These are phyloP conservation scores for Chiua sp. DNA, from an alignment of 1,284 basidiomycete genomes.

Conservation along the genomic window DNA sequence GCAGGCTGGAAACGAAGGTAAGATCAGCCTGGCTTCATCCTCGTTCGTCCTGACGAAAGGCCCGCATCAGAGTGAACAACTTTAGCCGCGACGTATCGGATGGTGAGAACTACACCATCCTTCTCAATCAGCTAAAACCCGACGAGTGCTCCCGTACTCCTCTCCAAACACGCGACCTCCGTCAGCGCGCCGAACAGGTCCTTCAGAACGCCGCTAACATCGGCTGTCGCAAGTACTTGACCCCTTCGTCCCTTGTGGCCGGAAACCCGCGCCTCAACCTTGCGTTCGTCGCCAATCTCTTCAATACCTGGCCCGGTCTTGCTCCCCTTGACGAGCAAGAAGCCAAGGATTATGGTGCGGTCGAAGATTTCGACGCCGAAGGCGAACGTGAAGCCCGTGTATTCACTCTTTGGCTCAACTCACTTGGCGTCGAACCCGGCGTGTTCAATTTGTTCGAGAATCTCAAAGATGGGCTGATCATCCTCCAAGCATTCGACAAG, in stretches of 20 bases:
- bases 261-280: slow-evolving; percentile 99
- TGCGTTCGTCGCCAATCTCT: slow-evolving; percentile 97
- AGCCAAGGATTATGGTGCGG: slow-evolving; percentile 80
- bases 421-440: slow-evolving; percentile 93
- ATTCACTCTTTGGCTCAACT: slow-evolving; percentile 98
- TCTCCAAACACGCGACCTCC: slow-evolving; percentile 84
- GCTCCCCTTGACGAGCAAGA: slow-evolving; percentile 93
- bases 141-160: slow-evolving; percentile 94
- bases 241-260: slow-evolving; percentile 87
- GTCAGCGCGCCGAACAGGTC: slow-evolving; percentile 89
- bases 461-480: slow-evolving; percentile 88
- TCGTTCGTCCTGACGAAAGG: slow-evolving; percentile 10
- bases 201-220: slow-evolving; percentile 94
- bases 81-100: slow-evolving; percentile 96
- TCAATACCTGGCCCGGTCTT: slow-evolving; percentile 97
- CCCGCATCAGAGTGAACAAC: slow-evolving; percentile 82
- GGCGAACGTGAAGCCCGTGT: slow-evolving; percentile 98
- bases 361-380: slow-evolving; percentile 99
- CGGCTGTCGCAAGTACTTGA: slow-evolving; percentile 96
- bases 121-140: slow-evolving; percentile 95
- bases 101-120: slow-evolving; percentile 96
- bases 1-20: slow-evolving; percentile 90
- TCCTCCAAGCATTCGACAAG: slow-evolving; percentile 97
- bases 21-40: slow-evolving; percentile 16
- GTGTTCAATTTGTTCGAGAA: slow-evolving; percentile 98